A percentile compares a stretch with the other conserved stretches of the same genome.
Evolutionary conservation across 2,329 filamentous ascomycete genomes (phyloP).

Genomic region (Exophiala spinifera): DNA sequence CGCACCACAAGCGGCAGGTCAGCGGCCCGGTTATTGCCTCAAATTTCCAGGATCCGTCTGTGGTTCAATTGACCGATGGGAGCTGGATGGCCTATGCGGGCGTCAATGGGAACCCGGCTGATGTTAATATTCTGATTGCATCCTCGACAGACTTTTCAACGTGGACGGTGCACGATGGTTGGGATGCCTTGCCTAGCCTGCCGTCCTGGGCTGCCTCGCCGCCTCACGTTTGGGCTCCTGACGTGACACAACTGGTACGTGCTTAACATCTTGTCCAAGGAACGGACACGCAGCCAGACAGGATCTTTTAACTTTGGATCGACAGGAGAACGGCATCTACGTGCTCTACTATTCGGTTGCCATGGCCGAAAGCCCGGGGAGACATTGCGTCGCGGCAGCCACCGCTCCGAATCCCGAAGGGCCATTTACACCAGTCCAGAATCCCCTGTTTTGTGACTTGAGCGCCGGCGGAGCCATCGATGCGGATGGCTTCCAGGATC

Average conservation of each 20-base stretch:
- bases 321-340: conserved; percentile 37
- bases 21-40: conserved; percentile 26
- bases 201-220: conserved; percentile 47
- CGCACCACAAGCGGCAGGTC: conserved; percentile 12
- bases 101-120: conserved; percentile 30
- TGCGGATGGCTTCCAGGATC: conserved; percentile 57
- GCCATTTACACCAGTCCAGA: conserved; percentile 50
- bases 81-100: conserved; percentile 55
- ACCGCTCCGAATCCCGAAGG: conserved; percentile 49
- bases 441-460: conserved; percentile 53
- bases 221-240: conserved; percentile 58
- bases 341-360: conserved; percentile 57
- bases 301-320: background rate
- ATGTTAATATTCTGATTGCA: conserved; percentile 55
- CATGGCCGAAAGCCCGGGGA: conserved; percentile 40
- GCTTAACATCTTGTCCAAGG: background rate
- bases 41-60: conserved; percentile 56
- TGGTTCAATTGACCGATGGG: conserved; percentile 47
- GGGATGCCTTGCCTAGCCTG: conserved; percentile 52
- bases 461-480: conserved; percentile 60
- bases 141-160: conserved; percentile 46
- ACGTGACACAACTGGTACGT: conserved; percentile 50
- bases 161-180: conserved; percentile 47
- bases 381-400: conserved; percentile 58
- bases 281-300: background rate